phyloP scores from a whole-genome alignment of 352 stramenopile genomes.

The Phytophthora pseudosyringae region DNA sequence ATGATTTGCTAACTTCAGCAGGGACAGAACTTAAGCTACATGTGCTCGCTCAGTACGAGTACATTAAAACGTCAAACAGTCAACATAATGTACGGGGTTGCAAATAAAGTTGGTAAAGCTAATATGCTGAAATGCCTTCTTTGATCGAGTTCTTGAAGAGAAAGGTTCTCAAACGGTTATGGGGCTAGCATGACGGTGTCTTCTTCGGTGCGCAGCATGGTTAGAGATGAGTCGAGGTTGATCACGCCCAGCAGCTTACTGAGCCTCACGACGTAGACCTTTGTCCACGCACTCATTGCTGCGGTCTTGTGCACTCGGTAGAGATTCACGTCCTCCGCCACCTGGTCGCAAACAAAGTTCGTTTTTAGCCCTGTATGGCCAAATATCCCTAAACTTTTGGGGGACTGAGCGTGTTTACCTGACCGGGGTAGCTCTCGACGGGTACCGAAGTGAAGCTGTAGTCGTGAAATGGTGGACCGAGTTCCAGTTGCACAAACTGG shows the following conservation, averaged over 20 bases:
- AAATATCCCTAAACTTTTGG: no score
- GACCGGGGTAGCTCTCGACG: constrained; percentile 81
- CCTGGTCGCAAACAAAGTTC: no score
- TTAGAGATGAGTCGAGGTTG: constrained; percentile 75
- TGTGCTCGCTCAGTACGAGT: no score
- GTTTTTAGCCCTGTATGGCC: no score
- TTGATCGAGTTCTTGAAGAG: neutral
- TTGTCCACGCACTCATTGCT: constrained; percentile 83
- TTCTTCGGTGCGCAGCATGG: constrained; percentile 61
- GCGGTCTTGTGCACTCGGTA: constrained; percentile 80
- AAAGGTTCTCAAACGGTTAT: neutral
- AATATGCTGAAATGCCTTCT: neutral
- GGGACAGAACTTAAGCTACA: neutral
- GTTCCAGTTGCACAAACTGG: constrained; percentile 57
- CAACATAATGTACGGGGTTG: no score
- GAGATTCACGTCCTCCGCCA: constrained; percentile 74
- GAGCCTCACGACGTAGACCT: constrained; percentile 83
- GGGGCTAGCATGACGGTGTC: constrained; percentile 43
- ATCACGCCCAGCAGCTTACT: constrained; percentile 76
- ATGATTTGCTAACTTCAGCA: constrained; percentile 15
- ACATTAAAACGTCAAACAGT: no score
- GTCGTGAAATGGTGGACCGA: constrained; percentile 75
- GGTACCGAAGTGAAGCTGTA: constrained; percentile 69
- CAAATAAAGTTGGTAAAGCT: no score
- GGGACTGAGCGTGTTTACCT: no score